Evolutionary conservation across 495 filamentous ascomycete species (phyloP).

Genomic region (Annulohypoxylon maeteangense): DNA sequence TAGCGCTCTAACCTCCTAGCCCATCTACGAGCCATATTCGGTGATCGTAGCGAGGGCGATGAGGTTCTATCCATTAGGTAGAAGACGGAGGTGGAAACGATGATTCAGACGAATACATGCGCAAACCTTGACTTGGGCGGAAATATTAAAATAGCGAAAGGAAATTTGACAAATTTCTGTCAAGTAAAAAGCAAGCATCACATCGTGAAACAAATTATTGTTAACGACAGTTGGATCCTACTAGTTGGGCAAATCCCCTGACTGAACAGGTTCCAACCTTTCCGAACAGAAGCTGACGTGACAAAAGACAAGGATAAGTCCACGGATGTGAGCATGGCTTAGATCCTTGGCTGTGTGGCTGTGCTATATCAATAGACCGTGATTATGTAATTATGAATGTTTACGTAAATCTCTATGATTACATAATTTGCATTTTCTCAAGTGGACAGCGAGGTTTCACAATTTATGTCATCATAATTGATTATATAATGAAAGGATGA

Average conservation of each 20-base stretch:
- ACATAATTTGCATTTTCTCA: too few species aligned
- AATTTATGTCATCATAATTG: neutral
- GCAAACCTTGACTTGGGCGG: neutral
- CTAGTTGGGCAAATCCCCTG: constrained; percentile 16
- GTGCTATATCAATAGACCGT: neutral
- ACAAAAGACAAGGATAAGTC: neutral
- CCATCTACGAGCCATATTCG: constrained; percentile 64
- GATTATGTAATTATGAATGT: neutral
- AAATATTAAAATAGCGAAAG: constrained; percentile 3
- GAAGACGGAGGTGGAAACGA: neutral
- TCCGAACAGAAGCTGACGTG: constrained; percentile 11
- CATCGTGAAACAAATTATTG: constrained; percentile 35
- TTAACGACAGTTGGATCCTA: constrained; percentile 2
- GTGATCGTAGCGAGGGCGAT: constrained; percentile 42
- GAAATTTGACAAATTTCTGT: constrained; percentile 14
- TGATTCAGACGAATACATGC: neutral
- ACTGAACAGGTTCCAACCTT: constrained; percentile 12
- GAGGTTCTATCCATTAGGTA: constrained; percentile 44
- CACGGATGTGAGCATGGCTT: neutral
- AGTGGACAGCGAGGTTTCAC: neutral
- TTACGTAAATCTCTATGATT: neutral
- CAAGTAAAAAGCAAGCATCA: constrained; percentile 27
- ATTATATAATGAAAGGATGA: neutral
- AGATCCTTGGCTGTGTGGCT: constrained; percentile 25
- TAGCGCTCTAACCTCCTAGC: constrained; percentile 82